phyloP scores from a whole-genome alignment of 2,329 filamentous ascomycete genomes.

The Phyllosticta paracitricarpa region DNA sequence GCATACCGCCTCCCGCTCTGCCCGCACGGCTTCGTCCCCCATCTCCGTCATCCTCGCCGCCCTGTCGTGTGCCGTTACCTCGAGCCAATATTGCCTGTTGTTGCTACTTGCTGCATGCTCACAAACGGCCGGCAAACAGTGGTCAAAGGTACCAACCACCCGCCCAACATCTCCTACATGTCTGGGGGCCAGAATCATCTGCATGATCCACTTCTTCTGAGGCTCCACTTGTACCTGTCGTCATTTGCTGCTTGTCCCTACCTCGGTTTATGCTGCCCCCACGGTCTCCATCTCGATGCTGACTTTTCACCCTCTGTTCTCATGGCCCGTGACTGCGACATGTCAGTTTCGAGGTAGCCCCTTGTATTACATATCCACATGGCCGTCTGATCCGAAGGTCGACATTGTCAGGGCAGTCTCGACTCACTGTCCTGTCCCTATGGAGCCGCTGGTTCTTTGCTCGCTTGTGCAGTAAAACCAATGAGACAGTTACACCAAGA shows the following conservation, averaged over 20 bases:
- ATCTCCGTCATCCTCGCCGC: neutral
- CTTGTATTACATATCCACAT: neutral
- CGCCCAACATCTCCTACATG: neutral
- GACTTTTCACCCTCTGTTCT: neutral
- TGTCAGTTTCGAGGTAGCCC: neutral
- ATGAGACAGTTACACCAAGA: neutral
- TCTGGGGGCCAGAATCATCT: neutral
- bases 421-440: neutral
- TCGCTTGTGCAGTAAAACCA: neutral
- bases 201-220: neutral
- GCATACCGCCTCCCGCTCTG: neutral
- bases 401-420: neutral
- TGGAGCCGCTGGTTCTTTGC: neutral
- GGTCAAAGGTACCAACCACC: neutral
- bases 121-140: neutral
- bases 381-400: neutral
- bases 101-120: neutral
- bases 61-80: conserved; percentile 7
- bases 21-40: neutral
- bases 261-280: neutral
- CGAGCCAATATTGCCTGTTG: conserved; percentile 1
- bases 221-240: neutral
- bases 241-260: neutral
- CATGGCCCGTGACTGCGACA: neutral
- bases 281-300: neutral